Evolutionary conservation across 2,329 filamentous ascomycete genomes (phyloP), one percentile per base, ranked within the genome.

Genomic region (Fusarium sp.): DNA sequence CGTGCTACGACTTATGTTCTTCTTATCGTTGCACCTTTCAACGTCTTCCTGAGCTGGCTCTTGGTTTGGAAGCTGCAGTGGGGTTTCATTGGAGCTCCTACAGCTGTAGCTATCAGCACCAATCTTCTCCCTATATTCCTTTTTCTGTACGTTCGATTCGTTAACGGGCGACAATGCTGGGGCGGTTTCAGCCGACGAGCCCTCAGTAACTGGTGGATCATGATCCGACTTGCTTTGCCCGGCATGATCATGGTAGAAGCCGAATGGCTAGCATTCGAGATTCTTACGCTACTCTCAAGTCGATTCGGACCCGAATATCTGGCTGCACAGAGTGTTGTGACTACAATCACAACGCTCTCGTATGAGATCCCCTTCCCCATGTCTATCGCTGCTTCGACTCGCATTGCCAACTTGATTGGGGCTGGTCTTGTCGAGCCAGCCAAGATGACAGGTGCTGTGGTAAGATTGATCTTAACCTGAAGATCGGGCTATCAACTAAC

Each of bases 301-400:
- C 92, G 92, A 71, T 90, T 97, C 59, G 92, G 92, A 17, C 88
- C 92, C 3, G 90, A 90, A 19, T 88, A 91, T 64, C 86, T 98
- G 2, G 95, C 95, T 1, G 94, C 96, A 0, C 94, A 99, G 78
- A 94, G 92, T 33, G 90, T 97, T 15, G 82, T 98, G 4, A 87
- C 90, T 22, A 96, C 92, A 0, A 83, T 97, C 45, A 89, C 90
- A 0, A 88, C 90, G 11, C 88, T 97, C 23, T 93, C 92, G 0
- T 98, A 94, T 82, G 93, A 97, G 78, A 90, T 98, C 48, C 94
- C 95, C 0, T 98, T 98, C 81, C 92, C 95, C 0, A 87, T 97
- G 62, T 92, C 91, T 32, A 95, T 98, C 59, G 94, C 95, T 4
- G 89, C 91, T 1, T 95, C 91, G 14, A 98, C 95, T 0, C 90